Evolutionary conservation across 345 rosid genomes (phyloP), one percentile per base, ranked within the genome.

Genomic region (Camelina neglecta): DNA sequence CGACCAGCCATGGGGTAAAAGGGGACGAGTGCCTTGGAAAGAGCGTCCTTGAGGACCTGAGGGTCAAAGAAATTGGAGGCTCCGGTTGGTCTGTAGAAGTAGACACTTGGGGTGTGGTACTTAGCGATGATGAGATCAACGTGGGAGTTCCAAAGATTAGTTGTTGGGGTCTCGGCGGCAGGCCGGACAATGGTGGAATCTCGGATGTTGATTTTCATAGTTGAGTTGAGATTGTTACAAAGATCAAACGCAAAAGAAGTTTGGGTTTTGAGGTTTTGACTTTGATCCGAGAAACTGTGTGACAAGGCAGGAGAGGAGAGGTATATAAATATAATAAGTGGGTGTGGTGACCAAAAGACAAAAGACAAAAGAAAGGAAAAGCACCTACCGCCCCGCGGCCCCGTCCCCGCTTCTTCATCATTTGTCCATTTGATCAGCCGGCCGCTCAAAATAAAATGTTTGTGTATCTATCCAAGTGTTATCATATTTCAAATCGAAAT

Each of bases 1-100:
- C 90, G 81, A 6, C 96, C 99, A 1, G 97, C 97, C 99, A 94
- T 92, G 6, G 99, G 99, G 78, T 94, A 92, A 81, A 94, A 94
- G 8, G 88, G 91, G 59, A 92, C 88, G 3, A 94, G 84, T 3
- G 91, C 93, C 87, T 84, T 89, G 71, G 89, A 71, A 29, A 94
- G 86, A 5, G 93, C 92, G 24, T 76, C 86, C 83, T 89, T 90
- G 66, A 94, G 76, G 42, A 85, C 79, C 57, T 65, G 55, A 1
- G 90, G 79, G 36, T 92, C 90, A 51, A 94, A 94, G 86, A 88
- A 94, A 74, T 86, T 81, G 33, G 84, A 16, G 4, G 85, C 80
- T 2, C 88, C 88, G 0, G 84, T 83, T 9, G 96, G 90, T 67
- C 96, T 65, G 80, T 92, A 94, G 83, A 94, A 92, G 86, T 94